These are phyloP conservation scores for Aureobasidium mangrovei DNA, from an alignment of 2,329 filamentous ascomycete species.

Conservation along the genomic window DNA sequence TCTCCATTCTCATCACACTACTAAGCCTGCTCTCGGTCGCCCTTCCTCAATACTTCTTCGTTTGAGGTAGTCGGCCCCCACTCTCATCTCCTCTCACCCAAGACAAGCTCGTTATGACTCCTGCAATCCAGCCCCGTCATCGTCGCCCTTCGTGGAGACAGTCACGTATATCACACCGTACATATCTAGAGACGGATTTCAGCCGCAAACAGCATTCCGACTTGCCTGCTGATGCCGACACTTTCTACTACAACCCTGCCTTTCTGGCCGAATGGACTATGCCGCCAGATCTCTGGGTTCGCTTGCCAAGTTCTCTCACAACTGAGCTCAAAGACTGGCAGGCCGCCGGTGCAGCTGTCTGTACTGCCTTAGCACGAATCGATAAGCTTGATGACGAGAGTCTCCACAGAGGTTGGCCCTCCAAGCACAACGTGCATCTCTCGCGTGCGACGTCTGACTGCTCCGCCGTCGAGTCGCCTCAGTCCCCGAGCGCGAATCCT, in stretches of 20 bases:
- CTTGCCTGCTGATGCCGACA: constrained; percentile 18
- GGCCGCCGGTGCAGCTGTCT: constrained; percentile 37
- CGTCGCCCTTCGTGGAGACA: constrained; percentile 24
- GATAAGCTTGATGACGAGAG: constrained; percentile 27
- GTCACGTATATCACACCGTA: constrained; percentile 11
- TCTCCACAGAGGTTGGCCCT: constrained; percentile 25
- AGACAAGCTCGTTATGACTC: not conserved
- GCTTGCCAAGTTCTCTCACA: constrained; percentile 30
- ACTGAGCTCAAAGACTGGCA: constrained; percentile 30
- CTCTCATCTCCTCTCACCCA: not conserved
- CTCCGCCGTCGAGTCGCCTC: not conserved
- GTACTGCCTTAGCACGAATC: constrained; percentile 32
- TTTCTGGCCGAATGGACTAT: constrained; percentile 33
- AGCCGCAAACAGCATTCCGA: not conserved
- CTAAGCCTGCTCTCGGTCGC: too few species aligned
- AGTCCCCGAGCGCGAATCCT: not conserved
- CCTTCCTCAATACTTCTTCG: not conserved
- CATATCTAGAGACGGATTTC: constrained; percentile 12
- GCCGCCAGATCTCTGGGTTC: constrained; percentile 29
- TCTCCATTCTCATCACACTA: too few species aligned
- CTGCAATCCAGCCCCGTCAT: constrained; percentile 19
- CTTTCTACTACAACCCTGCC: constrained; percentile 28
- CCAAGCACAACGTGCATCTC: constrained; percentile 14
- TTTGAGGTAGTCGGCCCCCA: not conserved
- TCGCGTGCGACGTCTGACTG: constrained; percentile 10